phyloP scores from a whole-genome alignment of 371 early-diverging fungal species.

The Coemansia sp. region DNA sequence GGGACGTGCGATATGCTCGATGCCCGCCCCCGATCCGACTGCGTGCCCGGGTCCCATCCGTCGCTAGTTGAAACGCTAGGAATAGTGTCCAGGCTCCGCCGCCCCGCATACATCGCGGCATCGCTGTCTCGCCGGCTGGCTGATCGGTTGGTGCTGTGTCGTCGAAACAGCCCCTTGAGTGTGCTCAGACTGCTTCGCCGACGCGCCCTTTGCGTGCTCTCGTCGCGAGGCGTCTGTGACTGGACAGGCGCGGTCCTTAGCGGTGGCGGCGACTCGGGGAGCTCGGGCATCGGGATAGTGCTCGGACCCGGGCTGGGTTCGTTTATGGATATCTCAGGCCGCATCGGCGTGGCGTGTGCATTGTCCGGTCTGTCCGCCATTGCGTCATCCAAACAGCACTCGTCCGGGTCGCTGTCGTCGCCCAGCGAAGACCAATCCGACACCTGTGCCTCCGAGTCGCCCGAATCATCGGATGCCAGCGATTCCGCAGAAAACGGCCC shows the following conservation, averaged over 20 bases:
- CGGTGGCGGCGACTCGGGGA: constrained; percentile 13
- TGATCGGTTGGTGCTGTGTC: constrained; percentile 17
- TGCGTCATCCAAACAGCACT: background rate
- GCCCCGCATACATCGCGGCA: background rate
- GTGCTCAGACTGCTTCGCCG: constrained; percentile 37
- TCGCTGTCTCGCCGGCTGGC: background rate
- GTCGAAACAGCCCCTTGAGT: constrained; percentile 29
- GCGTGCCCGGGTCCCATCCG: background rate
- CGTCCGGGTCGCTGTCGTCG: constrained; percentile 2
- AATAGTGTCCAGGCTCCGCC: constrained; percentile 9
- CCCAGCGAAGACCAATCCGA: constrained; percentile 32
- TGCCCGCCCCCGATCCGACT: constrained; percentile 24
- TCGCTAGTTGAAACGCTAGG: constrained; percentile 8
- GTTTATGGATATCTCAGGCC: background rate
- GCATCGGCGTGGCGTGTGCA: constrained; percentile 2
- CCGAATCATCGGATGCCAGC: constrained; percentile 6
- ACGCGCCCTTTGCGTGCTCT: constrained; percentile 2
- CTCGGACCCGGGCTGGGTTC: background rate
- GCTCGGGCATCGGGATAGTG: constrained; percentile 37
- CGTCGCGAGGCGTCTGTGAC: background rate
- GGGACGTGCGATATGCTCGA: constrained; percentile 23
- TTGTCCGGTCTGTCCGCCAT: background rate
- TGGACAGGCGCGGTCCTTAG: constrained; percentile 5
- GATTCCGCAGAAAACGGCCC: background rate
- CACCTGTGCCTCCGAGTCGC: background rate